Evolutionary conservation across 805 yeast species (phyloP).

Genomic region (Metschnikowia henanensis): DNA sequence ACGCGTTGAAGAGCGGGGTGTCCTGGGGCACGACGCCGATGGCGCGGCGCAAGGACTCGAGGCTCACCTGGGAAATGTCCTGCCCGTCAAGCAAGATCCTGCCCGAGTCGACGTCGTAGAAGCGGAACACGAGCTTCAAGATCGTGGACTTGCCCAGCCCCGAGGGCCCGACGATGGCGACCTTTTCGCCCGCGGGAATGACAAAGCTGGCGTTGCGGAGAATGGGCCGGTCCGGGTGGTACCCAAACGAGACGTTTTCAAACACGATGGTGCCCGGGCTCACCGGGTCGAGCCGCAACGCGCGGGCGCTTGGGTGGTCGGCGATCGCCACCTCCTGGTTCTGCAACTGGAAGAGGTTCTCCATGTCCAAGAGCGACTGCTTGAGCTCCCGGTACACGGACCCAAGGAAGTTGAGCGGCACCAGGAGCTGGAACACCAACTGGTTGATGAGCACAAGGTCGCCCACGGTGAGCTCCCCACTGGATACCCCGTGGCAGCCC

Average conservation of each 20-base stretch:
- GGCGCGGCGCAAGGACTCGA: slow-evolving; percentile 69
- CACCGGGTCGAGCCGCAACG: slow-evolving; percentile 45
- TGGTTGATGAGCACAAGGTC: slow-evolving; percentile 94
- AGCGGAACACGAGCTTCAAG: slow-evolving; percentile 78
- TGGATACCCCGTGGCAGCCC: slow-evolving; percentile 93
- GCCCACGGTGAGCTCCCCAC: slow-evolving; percentile 84
- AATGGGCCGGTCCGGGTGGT: slow-evolving; percentile 86
- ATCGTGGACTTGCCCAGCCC: slow-evolving; percentile 96
- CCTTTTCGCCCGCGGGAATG: slow-evolving; percentile 87
- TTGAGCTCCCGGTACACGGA: slow-evolving; percentile 94
- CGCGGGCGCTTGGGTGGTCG: slow-evolving; percentile 63
- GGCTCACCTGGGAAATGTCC: slow-evolving; percentile 71
- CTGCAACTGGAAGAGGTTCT: slow-evolving; percentile 84
- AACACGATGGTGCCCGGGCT: slow-evolving; percentile 77
- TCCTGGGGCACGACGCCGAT: slow-evolving; percentile 98
- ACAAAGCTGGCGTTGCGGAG: slow-evolving; percentile 76
- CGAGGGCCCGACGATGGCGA: slow-evolving; percentile 95
- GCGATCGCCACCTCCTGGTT: slow-evolving; percentile 66
- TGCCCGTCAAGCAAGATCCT: slow-evolving; percentile 85
- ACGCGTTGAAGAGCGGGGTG: slow-evolving; percentile 91
- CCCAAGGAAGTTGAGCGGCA: slow-evolving; percentile 92
- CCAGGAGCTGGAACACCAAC: slow-evolving; percentile 91
- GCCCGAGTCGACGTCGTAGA: slow-evolving; percentile 82
- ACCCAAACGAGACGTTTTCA: slow-evolving; percentile 92
- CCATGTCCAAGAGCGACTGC: slow-evolving; percentile 95